Evolutionary conservation across 2,329 filamentous ascomycete genomes (phyloP).

Genomic region (Colletotrichum gigasporum): DNA sequence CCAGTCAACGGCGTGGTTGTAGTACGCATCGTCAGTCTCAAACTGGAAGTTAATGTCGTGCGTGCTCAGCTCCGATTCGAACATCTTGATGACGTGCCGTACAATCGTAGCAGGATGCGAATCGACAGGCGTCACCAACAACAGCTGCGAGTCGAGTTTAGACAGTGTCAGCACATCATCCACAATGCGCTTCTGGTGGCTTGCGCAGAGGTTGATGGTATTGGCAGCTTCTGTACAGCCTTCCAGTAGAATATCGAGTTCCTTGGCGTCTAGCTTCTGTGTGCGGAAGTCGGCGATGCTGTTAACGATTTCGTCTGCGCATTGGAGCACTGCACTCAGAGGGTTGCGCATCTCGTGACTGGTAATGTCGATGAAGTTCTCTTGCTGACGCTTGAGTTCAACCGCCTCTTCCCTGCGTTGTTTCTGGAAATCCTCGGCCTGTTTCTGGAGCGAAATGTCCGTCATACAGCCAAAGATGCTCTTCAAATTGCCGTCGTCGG

Average conservation of each 20-base stretch:
- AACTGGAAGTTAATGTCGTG: constrained; percentile 79
- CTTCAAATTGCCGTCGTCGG: constrained; percentile 71
- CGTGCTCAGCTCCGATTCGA: constrained; percentile 77
- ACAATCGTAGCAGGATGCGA: constrained; percentile 75
- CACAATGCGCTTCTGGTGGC: constrained; percentile 79
- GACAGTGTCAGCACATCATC: constrained; percentile 74
- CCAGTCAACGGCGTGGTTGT: constrained; percentile 73
- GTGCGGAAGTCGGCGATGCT: constrained; percentile 55
- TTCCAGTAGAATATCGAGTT: constrained; percentile 61
- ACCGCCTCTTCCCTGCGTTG: constrained; percentile 82
- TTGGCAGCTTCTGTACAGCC: constrained; percentile 78
- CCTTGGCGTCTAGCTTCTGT: constrained; percentile 40
- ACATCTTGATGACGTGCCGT: constrained; percentile 78
- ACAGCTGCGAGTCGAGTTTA: constrained; percentile 75
- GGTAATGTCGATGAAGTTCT: constrained; percentile 79
- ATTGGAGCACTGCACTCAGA: constrained; percentile 78
- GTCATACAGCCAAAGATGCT: constrained; percentile 84
- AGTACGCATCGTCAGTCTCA: constrained; percentile 73
- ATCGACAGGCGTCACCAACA: constrained; percentile 76
- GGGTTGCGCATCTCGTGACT: constrained; percentile 83
- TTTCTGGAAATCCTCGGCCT: constrained; percentile 83
- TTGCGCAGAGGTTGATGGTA: constrained; percentile 82
- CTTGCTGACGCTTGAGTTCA: constrained; percentile 78
- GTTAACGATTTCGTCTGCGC: constrained; percentile 75
- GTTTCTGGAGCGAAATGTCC: constrained; percentile 87